phyloP scores from a whole-genome alignment of 176 grass and related monocot genomes.

The Cymbopogon citratus region DNA sequence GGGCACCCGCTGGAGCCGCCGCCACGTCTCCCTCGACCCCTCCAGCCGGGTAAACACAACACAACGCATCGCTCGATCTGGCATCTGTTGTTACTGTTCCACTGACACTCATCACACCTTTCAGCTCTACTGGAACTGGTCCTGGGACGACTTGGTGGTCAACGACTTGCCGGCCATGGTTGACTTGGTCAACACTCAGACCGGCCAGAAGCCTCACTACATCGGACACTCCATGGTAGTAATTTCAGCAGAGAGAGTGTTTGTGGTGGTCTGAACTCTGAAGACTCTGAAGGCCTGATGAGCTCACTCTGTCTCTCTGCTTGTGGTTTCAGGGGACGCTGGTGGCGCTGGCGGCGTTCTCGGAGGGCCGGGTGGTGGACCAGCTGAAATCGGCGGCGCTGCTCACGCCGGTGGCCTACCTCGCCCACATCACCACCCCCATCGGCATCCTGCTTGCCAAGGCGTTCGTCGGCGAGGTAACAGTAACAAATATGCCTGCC shows the following conservation, averaged over 20 bases:
- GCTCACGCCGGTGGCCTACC: slow-evolving; percentile 73
- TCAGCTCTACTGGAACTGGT: slow-evolving; percentile 88
- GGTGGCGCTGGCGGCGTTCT: slow-evolving; percentile 67
- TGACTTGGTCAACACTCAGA: slow-evolving; percentile 42
- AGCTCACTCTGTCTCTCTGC: not conserved
- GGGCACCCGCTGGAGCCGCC: slow-evolving; percentile 64
- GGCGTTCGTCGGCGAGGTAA: slow-evolving; percentile 60
- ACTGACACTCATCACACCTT: not conserved
- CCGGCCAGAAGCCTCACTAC: slow-evolving; percentile 73
- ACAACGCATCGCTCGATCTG: not conserved
- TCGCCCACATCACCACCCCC: slow-evolving; percentile 68
- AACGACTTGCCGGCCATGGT: slow-evolving; percentile 66
- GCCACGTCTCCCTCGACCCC: slow-evolving; percentile 49
- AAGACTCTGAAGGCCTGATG: not conserved
- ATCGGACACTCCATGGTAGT: slow-evolving; percentile 83
- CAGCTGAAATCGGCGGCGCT: slow-evolving; percentile 69
- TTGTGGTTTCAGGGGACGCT: slow-evolving; percentile 54
- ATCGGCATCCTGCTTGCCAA: slow-evolving; percentile 58
- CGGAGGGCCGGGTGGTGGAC: slow-evolving; percentile 62
- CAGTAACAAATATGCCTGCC: not conserved
- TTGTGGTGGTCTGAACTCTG: not conserved
- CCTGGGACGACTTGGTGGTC: slow-evolving; percentile 76
- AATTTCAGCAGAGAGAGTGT: not conserved
- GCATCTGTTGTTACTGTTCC: not conserved
- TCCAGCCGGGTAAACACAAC: slow-evolving; percentile 26